phyloP scores from a whole-genome alignment of 495 filamentous ascomycete species.

The Parathielavia hyrcaniae region DNA sequence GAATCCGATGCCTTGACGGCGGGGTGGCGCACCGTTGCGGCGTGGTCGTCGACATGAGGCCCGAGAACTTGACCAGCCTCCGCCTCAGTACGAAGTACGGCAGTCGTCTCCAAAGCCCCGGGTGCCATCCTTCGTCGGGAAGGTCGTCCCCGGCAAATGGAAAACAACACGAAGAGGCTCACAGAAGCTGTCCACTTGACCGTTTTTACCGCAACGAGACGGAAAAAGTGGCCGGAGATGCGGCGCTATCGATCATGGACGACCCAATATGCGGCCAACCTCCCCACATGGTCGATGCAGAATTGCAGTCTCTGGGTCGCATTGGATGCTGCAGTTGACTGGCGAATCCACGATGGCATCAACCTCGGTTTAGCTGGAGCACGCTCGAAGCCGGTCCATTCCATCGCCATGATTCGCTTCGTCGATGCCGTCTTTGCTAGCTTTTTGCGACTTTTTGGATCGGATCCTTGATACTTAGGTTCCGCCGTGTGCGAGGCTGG shows the following conservation, averaged over 20 bases:
- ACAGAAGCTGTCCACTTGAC: conserved; percentile 2
- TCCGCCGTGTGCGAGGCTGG: not conserved
- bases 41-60: conserved; percentile 1
- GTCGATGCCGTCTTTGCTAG: not conserved
- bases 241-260: conserved; percentile 3
- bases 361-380: not conserved
- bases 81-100: not conserved
- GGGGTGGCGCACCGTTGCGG: conserved; percentile 6
- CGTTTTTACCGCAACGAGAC: conserved; percentile 5
- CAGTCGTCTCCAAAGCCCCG: not conserved
- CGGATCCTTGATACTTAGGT: not conserved
- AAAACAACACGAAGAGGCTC: too few relatives aligned
- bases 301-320: not conserved
- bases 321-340: conserved; percentile 5
- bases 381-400: not conserved
- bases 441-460: not conserved
- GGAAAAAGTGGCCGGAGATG: conserved; percentile 2
- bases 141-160: not conserved
- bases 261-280: conserved; percentile 14
- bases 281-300: conserved; percentile 8
- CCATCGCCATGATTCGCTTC: not conserved
- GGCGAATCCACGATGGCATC: not conserved
- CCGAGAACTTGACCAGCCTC: not conserved
- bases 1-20: not conserved
- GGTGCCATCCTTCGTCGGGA: not conserved